These are phyloP conservation scores for Beauveria sp. DNA, from an alignment of 2,329 filamentous ascomycete species.

Conservation along the genomic window DNA sequence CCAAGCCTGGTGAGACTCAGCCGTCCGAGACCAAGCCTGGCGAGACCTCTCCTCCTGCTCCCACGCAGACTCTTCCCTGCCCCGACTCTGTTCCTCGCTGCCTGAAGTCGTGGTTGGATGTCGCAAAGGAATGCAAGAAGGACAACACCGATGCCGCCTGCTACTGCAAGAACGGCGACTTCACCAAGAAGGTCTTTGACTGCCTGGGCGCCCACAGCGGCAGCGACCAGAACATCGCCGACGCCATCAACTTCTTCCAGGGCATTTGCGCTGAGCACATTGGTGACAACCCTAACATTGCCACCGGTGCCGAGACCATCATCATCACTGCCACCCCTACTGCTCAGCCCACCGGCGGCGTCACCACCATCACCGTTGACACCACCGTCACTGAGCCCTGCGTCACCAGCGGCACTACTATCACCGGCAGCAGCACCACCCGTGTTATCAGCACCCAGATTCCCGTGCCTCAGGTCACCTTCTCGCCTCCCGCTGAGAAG, in stretches of 20 bases:
- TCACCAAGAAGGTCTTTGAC: constrained; percentile 70
- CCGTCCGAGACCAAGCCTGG: constrained; percentile 16
- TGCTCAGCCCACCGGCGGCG: constrained; percentile 37
- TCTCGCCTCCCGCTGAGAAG: constrained; percentile 29
- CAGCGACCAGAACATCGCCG: constrained; percentile 55
- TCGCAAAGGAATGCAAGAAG: constrained; percentile 57
- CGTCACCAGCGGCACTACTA: constrained; percentile 38
- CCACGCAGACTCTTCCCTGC: constrained; percentile 37
- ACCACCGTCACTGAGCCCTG: constrained; percentile 42
- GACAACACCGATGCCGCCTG: constrained; percentile 74
- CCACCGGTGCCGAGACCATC: constrained; percentile 62
- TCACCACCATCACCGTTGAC: constrained; percentile 43
- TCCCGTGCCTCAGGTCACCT: constrained; percentile 45
- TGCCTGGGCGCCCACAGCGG: constrained; percentile 65
- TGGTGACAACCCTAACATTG: constrained; percentile 72
- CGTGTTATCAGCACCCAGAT: constrained; percentile 43
- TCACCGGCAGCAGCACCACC: constrained; percentile 39
- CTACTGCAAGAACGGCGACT: constrained; percentile 75
- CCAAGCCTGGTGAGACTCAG: constrained; percentile 22
- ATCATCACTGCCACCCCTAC: constrained; percentile 48
- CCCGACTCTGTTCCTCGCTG: constrained; percentile 76
- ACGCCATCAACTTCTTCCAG: constrained; percentile 76
- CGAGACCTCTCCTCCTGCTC: constrained; percentile 15
- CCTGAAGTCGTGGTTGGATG: constrained; percentile 81
- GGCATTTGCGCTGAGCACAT: constrained; percentile 79